Evolutionary conservation across 2,329 filamentous ascomycete species (phyloP).

Genomic region (Lasiodiplodia theobromae): DNA sequence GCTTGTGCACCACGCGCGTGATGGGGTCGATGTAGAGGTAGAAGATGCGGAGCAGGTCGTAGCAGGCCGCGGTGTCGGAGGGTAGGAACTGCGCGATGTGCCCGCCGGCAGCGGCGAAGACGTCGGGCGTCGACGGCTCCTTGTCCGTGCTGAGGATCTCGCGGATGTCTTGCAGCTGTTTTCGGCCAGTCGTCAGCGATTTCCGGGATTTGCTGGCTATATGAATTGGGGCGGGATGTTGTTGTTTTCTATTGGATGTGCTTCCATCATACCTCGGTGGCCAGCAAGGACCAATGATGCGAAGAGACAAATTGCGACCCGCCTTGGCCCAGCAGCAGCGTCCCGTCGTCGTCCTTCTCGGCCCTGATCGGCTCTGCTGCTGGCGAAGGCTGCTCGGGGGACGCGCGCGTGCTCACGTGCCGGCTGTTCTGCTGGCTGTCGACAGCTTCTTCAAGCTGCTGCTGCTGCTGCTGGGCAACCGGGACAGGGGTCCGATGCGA

Average conservation of each 20-base stretch:
- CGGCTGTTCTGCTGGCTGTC: neutral
- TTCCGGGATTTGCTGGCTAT: neutral
- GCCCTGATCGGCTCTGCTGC: slow-evolving; percentile 38
- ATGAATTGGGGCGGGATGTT: too few relatives aligned
- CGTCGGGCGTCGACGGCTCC: neutral
- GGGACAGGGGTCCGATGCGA: too few relatives aligned
- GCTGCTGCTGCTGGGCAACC: too few relatives aligned
- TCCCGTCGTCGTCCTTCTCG: slow-evolving; percentile 44
- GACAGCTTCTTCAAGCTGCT: neutral
- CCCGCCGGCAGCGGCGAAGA: neutral
- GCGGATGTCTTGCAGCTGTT: slow-evolving; percentile 30
- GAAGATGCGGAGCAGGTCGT: neutral
- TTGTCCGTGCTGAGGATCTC: neutral
- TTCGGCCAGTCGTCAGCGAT: neutral
- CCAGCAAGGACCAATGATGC: slow-evolving; percentile 47
- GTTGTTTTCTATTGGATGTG: too few relatives aligned
- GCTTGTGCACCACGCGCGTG: slow-evolving; percentile 5
- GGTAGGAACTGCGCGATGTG: neutral
- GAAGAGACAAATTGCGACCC: slow-evolving; percentile 47
- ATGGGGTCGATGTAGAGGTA: neutral
- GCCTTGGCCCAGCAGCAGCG: slow-evolving; percentile 42
- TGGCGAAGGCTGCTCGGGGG: neutral
- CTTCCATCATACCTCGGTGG: slow-evolving; percentile 35
- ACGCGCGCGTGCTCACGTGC: neutral
- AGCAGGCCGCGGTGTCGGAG: neutral